phyloP scores from a whole-genome alignment of 768 basidiomycete species.

The Sporobolomyces phaffii region DNA sequence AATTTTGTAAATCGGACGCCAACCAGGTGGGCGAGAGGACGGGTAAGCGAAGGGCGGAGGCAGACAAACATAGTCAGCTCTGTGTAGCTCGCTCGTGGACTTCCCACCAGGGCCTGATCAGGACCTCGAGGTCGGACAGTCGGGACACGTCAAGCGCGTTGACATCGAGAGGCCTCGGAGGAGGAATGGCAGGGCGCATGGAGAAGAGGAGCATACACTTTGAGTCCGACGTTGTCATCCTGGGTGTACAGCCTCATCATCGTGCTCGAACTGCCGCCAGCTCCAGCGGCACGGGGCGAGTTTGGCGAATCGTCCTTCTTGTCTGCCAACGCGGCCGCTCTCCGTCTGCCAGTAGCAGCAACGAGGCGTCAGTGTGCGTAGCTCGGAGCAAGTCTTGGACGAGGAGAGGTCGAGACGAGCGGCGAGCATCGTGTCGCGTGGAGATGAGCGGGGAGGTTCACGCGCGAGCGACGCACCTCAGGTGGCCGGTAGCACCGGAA shows the following conservation, averaged over 20 bases:
- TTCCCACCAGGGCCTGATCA: too few species aligned
- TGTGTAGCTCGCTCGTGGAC: too few species aligned
- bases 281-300: constrained; percentile 49
- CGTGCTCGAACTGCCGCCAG: constrained; percentile 92
- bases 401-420: background rate
- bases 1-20: background rate
- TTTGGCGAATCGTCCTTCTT: constrained; percentile 25
- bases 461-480: constrained; percentile 8
- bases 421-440: background rate
- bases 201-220: constrained; percentile 66
- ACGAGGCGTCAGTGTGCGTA: background rate
- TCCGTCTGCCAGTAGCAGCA: constrained; percentile 4
- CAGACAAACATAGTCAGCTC: too few species aligned
- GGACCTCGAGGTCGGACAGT: too few species aligned
- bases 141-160: background rate
- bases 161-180: background rate
- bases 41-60: too few species aligned
- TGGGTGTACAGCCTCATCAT: constrained; percentile 96
- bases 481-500: constrained; percentile 26
- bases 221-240: constrained; percentile 90
- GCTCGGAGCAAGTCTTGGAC: background rate
- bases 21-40: too few species aligned
- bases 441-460: background rate
- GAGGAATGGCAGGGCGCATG: too few species aligned
- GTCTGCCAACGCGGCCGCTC: constrained; percentile 30